A percentile compares a stretch with the other conserved stretches of the same genome.
Evolutionary conservation across 495 filamentous ascomycete genomes (phyloP).

Genomic region (Xylaria cubensis): DNA sequence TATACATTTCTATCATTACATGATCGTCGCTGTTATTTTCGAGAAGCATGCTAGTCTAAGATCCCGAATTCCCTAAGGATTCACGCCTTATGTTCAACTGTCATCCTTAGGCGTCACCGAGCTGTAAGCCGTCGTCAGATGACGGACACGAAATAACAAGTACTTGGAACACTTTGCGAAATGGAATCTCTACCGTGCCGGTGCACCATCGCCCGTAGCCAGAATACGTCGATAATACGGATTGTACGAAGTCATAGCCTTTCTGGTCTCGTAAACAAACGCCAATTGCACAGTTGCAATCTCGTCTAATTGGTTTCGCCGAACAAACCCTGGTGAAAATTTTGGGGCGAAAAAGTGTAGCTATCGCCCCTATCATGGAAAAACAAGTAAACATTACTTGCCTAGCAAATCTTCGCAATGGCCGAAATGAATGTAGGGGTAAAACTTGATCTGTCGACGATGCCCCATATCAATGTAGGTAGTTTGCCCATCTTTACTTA

Average conservation of each 20-base stretch:
- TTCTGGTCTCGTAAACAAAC: neutral
- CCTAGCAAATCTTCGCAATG: neutral
- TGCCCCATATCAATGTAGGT: neutral
- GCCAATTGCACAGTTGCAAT: neutral
- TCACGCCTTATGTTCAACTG: slow-evolving; percentile 9
- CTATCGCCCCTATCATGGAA: neutral
- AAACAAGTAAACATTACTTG: neutral
- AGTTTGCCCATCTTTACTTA: neutral
- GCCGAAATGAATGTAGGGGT: slow-evolving; percentile 11
- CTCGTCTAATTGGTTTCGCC: slow-evolving; percentile 11
- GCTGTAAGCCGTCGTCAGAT: slow-evolving; percentile 5
- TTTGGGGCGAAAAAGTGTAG: neutral
- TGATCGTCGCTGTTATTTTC: slow-evolving; percentile 4
- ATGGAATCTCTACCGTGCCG: neutral
- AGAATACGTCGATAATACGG: neutral
- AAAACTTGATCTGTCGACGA: neutral
- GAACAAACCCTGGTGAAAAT: neutral
- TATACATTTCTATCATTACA: neutral
- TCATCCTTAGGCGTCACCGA: slow-evolving; percentile 10
- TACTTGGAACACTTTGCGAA: neutral
- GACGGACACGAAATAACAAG: neutral
- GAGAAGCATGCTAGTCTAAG: slow-evolving; percentile 17
- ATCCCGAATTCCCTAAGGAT: slow-evolving; percentile 9
- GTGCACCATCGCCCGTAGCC: neutral
- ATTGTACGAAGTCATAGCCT: neutral